Evolutionary conservation across 2,329 filamentous ascomycete genomes (phyloP).

Genomic region (Arthrobotrys conoides): DNA sequence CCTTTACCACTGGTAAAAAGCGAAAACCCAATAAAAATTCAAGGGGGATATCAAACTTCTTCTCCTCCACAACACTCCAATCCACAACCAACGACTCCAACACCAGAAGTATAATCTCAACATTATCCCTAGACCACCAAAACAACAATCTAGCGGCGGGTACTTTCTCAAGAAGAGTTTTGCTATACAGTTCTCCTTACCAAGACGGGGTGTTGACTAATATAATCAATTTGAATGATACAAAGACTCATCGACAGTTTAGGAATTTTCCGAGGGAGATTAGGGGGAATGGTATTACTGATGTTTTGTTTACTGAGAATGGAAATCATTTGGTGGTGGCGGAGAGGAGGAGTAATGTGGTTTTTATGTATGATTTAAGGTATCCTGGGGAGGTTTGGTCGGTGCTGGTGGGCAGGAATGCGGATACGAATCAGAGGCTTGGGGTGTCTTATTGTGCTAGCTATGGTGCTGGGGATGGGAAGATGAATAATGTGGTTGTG

Average conservation of each 20-base stretch:
- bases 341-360: conserved; percentile 68
- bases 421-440: conserved; percentile 68
- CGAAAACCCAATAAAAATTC: conserved; percentile 17
- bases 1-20: conserved; percentile 66
- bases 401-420: conserved; percentile 60
- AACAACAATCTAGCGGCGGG: conserved; percentile 69
- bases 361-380: conserved; percentile 71
- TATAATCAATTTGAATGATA: conserved; percentile 65
- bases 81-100: conserved; percentile 64
- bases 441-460: conserved; percentile 67
- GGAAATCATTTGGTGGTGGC: conserved; percentile 70
- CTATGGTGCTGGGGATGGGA: neutral
- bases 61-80: conserved; percentile 8
- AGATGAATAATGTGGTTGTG: conserved; percentile 67
- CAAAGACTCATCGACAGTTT: neutral
- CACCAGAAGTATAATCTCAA: conserved; percentile 68
- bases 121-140: conserved; percentile 66
- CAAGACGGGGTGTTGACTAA: conserved; percentile 67
- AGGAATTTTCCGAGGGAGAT: conserved; percentile 28
- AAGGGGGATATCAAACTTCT: neutral
- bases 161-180: conserved; percentile 68
- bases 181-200: conserved; percentile 67
- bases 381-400: neutral
- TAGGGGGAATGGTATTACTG: conserved; percentile 68
- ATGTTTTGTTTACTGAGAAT: conserved; percentile 67